Base-by-base conservation (phyloP, 768 basidiomycete species). In the Rubroboletus pulcherrimus region DNA sequence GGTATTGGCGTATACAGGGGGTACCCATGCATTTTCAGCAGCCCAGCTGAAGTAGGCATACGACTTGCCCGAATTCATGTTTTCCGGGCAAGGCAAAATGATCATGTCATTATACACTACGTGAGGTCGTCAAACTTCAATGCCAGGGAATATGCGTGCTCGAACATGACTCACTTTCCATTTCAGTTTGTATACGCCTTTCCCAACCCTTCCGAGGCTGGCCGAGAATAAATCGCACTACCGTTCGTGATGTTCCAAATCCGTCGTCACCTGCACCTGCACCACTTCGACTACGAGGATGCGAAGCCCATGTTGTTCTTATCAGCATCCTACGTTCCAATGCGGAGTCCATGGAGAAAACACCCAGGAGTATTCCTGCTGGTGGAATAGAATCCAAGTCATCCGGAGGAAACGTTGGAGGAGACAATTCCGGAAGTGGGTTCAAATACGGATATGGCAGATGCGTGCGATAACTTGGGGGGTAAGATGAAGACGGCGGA, bases 31-130 rank as follows among this genome's bases (percentile, higher is more conserved):
- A 62, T 91, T 86, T 65, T 86, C 81, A 37, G 91, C 83, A 5
- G 95, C 92, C 96, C 96, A 98, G 14, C 84, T 82, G 76, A 94
- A 98, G 75, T 87, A 98, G 2, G 87, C 83, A 66, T 96, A 80
- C 5, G 91, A 90, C 73, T 98, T 98, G 54, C 96, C 96, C 46
- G 81, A 76, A 72, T 98, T 98, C 96, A 98, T 98, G 71, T 98
- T 97, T 74, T 98, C 96, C 10, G 81, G 66, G 42, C 87, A 84
- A 29, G 92, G 89, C 42, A 97, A 78, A 46, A 95, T 78, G 59
- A 93, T 76, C 55, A 95, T 87, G 69, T 94, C 93, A 65, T 92
- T 89, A 70, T 86, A 92, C 69, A 82, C 91, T 93, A 67, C 35
- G n/a, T 1, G 41, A 42, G 7, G 6, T 54, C 49, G 26, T 37